A percentile compares a stretch with the other conserved stretches of the same genome.
Evolutionary conservation across 768 basidiomycete genomes (phyloP).

Genomic region (Hirschioporus abietinus): DNA sequence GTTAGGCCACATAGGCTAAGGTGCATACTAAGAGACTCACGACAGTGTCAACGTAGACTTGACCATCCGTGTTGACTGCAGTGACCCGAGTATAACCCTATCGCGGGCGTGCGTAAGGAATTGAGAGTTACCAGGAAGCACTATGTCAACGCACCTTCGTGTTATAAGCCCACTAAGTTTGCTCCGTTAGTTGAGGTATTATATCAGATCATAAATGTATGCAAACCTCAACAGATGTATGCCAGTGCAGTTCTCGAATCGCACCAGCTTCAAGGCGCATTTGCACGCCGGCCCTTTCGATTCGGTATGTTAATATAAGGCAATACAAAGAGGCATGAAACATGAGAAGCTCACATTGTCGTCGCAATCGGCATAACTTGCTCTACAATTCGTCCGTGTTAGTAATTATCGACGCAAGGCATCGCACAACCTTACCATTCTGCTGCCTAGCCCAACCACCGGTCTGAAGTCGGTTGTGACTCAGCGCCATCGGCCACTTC

Average conservation of each 20-base stretch:
- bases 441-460: constrained; percentile 60
- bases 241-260: constrained; percentile 38
- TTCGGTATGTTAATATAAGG: background rate
- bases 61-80: constrained; percentile 21
- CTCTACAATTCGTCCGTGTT: constrained; percentile 25
- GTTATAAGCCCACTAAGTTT: constrained; percentile 9
- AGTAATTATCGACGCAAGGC: background rate
- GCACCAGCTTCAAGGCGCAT: constrained; percentile 49
- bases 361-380: constrained; percentile 45
- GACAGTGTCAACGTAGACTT: constrained; percentile 21
- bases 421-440: constrained; percentile 31
- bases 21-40: constrained; percentile 6
- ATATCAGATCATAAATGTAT: too few species aligned
- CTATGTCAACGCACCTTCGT: constrained; percentile 11
- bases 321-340: background rate
- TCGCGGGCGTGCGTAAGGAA: constrained; percentile 7
- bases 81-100: constrained; percentile 19
- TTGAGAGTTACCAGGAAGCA: background rate
- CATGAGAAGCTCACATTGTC: constrained; percentile 7
- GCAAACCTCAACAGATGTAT: constrained; percentile 22
- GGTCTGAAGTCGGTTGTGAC: constrained; percentile 49
- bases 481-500: constrained; percentile 54
- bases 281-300: constrained; percentile 42
- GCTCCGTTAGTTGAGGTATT: too few species aligned
- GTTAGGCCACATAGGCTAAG: background rate